These are phyloP conservation scores for Lodderomyces parapsilosis DNA, from an alignment of 1,139 yeast species.

Conservation along the genomic window DNA sequence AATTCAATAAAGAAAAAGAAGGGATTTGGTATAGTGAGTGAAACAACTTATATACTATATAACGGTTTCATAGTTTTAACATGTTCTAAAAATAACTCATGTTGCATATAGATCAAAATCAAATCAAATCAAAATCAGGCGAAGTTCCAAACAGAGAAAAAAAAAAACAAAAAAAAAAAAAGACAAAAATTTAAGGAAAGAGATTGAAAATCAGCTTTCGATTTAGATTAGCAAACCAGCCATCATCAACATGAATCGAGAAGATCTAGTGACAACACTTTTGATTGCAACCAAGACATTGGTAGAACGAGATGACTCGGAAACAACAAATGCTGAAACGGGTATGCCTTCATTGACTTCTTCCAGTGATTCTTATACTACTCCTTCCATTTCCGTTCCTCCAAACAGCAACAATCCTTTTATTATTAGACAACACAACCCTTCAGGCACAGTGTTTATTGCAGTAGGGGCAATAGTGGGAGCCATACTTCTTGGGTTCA, in stretches of 20 bases:
- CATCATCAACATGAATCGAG: slow-evolving; percentile 5
- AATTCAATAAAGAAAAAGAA: slow-evolving; percentile 14
- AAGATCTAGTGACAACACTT: slow-evolving; percentile 8
- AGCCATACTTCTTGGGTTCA: slow-evolving; percentile 47
- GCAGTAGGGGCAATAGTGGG: slow-evolving; percentile 73
- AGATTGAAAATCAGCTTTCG: background rate
- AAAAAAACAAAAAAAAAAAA: background rate
- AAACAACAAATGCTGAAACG: slow-evolving; percentile 6
- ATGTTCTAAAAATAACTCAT: too few relatives aligned
- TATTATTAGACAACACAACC: slow-evolving; percentile 48
- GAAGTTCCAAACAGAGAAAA: slow-evolving; percentile 5
- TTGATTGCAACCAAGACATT: slow-evolving; percentile 10
- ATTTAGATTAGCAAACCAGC: background rate
- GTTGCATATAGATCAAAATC: too few relatives aligned
- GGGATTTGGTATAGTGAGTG: slow-evolving; percentile 14
- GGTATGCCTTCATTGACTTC: slow-evolving; percentile 18
- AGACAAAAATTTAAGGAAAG: background rate
- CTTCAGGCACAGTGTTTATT: slow-evolving; percentile 77
- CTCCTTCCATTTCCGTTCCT: slow-evolving; percentile 68
- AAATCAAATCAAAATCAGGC: background rate
- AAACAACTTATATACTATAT: background rate
- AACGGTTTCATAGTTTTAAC: too few relatives aligned
- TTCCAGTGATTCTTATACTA: slow-evolving; percentile 29
- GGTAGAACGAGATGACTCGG: slow-evolving; percentile 9
- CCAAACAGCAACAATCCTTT: slow-evolving; percentile 60